A percentile compares a stretch with the other conserved stretches of the same genome.
Conservation (phyloP, 2,329 filamentous ascomycete genomes). For the Salinomyces thailandicus region DNA sequence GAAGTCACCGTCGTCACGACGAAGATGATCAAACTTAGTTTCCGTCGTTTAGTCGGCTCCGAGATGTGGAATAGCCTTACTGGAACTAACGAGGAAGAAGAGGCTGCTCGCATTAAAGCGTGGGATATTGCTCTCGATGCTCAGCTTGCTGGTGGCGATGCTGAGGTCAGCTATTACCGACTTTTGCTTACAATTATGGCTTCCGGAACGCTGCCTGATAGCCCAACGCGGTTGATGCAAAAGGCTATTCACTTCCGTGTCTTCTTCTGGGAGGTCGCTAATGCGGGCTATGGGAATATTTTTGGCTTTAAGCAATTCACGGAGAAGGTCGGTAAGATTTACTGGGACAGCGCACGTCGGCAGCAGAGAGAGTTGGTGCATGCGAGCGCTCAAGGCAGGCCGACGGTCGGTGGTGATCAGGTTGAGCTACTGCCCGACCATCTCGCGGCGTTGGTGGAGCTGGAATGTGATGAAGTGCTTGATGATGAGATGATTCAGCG, state of each 20-base stretch:
- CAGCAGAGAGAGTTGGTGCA: slow-evolving; percentile 38
- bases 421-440: slow-evolving; percentile 66
- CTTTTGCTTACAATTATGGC: slow-evolving; percentile 78
- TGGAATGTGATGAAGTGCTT: slow-evolving; percentile 73
- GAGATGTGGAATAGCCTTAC: slow-evolving; percentile 68
- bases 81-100: slow-evolving; percentile 72
- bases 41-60: slow-evolving; percentile 66
- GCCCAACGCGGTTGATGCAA: slow-evolving; percentile 74
- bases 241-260: slow-evolving; percentile 88
- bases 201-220: slow-evolving; percentile 75
- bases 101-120: slow-evolving; percentile 74
- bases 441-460: slow-evolving; percentile 62
- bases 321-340: slow-evolving; percentile 59
- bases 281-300: slow-evolving; percentile 54
- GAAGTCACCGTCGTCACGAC: slow-evolving; percentile 71
- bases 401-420: slow-evolving; percentile 31
- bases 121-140: slow-evolving; percentile 92
- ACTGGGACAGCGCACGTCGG: slow-evolving; percentile 72
- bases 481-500: slow-evolving; percentile 68
- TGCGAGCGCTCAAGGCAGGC: slow-evolving; percentile 15
- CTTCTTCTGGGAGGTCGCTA: slow-evolving; percentile 67
- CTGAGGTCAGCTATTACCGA: slow-evolving; percentile 78
- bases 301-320: slow-evolving; percentile 58
- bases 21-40: slow-evolving; percentile 72
- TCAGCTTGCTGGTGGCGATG: slow-evolving; percentile 81